Conservation (phyloP, 768 basidiomycete species). For the Naematelia encephala region DNA sequence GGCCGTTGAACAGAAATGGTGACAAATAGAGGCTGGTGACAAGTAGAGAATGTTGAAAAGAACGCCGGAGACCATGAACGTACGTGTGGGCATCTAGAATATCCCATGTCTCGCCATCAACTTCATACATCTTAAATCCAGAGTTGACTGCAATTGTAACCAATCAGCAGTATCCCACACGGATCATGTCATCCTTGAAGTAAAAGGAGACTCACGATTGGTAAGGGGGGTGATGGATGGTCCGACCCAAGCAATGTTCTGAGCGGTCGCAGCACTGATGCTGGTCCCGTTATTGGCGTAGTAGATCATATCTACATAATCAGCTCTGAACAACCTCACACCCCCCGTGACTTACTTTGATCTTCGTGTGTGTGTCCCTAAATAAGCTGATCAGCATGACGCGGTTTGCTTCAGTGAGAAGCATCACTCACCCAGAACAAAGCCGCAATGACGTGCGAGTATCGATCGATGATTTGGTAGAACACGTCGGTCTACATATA, state of each 20-base stretch:
- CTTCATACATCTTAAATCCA: slow-evolving; percentile 70
- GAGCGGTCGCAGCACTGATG: slow-evolving; percentile 60
- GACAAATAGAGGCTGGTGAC: no score
- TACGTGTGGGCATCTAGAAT: slow-evolving; percentile 74
- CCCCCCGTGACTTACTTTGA: slow-evolving; percentile 45
- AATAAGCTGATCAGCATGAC: not conserved
- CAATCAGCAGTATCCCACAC: no score
- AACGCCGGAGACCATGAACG: slow-evolving; percentile 35
- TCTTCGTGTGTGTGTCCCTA: slow-evolving; percentile 70
- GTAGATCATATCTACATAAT: slow-evolving; percentile 59
- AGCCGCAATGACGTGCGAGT: slow-evolving; percentile 52
- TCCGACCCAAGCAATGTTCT: slow-evolving; percentile 60
- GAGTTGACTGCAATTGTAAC: slow-evolving; percentile 67
- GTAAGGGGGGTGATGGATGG: slow-evolving; percentile 64
- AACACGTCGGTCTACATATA: slow-evolving; percentile 56
- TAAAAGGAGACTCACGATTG: slow-evolving; percentile 11
- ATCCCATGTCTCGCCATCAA: slow-evolving; percentile 75
- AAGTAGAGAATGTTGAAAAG: not conserved
- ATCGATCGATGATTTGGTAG: slow-evolving; percentile 44
- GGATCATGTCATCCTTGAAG: not conserved
- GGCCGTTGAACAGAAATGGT: no score
- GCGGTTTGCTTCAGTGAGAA: not conserved
- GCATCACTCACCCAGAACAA: slow-evolving; percentile 63
- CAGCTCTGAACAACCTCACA: not conserved
- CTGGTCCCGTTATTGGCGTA: slow-evolving; percentile 68